Percentiles rank a stretch among this genome's conserved stretches.
Conservation (phyloP, 208 protist species). For the Porcisia hertigi region DNA sequence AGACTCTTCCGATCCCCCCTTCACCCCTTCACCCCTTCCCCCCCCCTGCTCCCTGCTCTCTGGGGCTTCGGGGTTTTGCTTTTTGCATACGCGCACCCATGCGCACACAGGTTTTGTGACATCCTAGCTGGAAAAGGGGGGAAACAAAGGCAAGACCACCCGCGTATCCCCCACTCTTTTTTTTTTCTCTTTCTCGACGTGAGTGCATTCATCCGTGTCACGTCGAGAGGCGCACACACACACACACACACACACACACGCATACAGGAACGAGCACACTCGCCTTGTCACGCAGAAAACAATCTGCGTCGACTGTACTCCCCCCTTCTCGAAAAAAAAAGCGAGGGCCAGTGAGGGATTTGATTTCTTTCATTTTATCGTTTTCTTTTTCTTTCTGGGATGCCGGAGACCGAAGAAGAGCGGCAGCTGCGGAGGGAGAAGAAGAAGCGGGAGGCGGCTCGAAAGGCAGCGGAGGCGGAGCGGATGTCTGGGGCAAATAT, state of each 20-base stretch:
- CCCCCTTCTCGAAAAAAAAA: not conserved
- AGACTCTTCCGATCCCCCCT: too few species aligned
- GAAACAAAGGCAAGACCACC: too few species aligned
- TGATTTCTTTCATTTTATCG: not conserved
- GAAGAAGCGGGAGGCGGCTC: slow-evolving; percentile 38
- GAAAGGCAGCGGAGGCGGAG: slow-evolving; percentile 24
- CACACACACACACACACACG: slow-evolving; percentile 8
- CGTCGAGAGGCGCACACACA: not conserved
- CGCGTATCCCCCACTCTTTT: too few species aligned
- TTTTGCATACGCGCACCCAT: not conserved
- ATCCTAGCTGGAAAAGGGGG: too few species aligned
- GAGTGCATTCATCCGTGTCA: too few species aligned
- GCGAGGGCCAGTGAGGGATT: not conserved
- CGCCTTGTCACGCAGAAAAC: not conserved
- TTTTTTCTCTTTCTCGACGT: too few species aligned
- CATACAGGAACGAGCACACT: not conserved
- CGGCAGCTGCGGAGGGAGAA: slow-evolving; percentile 54
- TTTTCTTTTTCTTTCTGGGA: not conserved
- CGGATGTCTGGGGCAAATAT: not conserved
- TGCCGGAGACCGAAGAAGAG: slow-evolving; percentile 47
- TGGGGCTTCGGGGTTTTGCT: too few species aligned
- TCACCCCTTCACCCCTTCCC: too few species aligned
- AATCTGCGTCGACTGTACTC: not conserved
- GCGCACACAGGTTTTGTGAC: not conserved
- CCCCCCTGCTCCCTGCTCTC: too few species aligned